Base-by-base conservation (phyloP, 1,284 basidiomycete species). In the Stygiomarasmius scandens region DNA sequence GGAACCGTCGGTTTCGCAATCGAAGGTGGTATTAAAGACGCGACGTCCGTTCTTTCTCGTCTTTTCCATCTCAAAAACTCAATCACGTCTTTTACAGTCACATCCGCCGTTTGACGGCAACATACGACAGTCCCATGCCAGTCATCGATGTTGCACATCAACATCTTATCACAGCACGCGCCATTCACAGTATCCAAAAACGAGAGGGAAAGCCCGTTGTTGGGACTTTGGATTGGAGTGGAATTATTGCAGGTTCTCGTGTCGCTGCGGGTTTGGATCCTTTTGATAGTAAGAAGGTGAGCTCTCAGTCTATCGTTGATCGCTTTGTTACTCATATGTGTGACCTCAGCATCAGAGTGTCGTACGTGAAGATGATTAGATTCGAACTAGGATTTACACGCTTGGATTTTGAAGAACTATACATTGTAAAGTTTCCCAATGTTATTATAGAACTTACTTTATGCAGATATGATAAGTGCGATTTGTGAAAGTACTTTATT, bases 21-120 rank as follows among this genome's bases (percentile, higher is more conserved):
- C 54, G 87, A 89, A 38, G 92, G 92, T 16, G 95, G 93, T n/a
- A 85, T 96, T 66, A 93, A 93, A 66, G 93, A 96, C 68, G 77
- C 76, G 16, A 72, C 79, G 76, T 83, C 6, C 16, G 29, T 34
- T 14, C 11, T n/a, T 57, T 48, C 24, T 14, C 19, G 24, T 16
- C 32, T 19, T 24, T 45, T 57, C 22, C 41, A 43, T 45, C 14
- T 16, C n/a, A n/a, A n/a, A 16, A 29, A 20, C 49, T 20, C 10
- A 14, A 16, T 55, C n/a, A n/a, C 41, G 36, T 23, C 1, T 50
- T 27, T 25, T 19, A n/a, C 43, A 53, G 58, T 46, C 56, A 34
- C 45, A 83, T 90, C 56, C 85, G 85, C 58, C 77, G 76, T 41
- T 75, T 90, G 12, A 79, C 83, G 1, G 74, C 80, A 9, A 81